Evolutionary conservation across 805 yeast species (phyloP), one percentile per base, ranked within the genome.

Genomic region (Wickerhamiella sorbophila): DNA sequence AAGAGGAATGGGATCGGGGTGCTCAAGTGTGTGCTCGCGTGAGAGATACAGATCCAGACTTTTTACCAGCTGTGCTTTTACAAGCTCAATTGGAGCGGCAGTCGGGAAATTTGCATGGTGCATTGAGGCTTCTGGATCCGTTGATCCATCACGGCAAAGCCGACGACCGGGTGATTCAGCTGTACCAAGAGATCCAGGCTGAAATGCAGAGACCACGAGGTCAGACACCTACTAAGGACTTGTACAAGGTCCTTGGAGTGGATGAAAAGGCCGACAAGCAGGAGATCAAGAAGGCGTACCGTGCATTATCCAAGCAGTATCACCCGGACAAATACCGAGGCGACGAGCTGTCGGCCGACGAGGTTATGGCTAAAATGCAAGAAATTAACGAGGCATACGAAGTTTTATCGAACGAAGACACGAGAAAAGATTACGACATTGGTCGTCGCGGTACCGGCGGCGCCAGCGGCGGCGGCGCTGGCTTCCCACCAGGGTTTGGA

Each of bases 301-400:
- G 95, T 44, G 67, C 75, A 5, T 72, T 78, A 54, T 79, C 91
- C 29, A 78, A 79, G 54, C 76, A 76, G 55, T 84, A 71, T 58
- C 98, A 88, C 56, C 98, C 98, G 0, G 98, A 88, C 61, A 91
- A 88, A 58, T 78, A 82, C 56, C 76, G 75, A 52, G 77, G 75
- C 29, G 43, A 21, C 1, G 83, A 78, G 31, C 57, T 79, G 45
- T 66, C 77, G 6, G 69, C 73, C 22, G 83, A 77, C 26, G 72
- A 79, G 44, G 79, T 80, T 31, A 94, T 85, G 59, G 66, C 66
- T 39, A 83, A 81, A 53, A 91, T 88, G 87, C 85, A 93, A 38
- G 87, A 79, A 42, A 82, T 88, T 48, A 91, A 88, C 60, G 84
- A 81, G 55, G 97, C 97, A 0, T 86, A 91, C 59, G 96, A 86